phyloP scores from a whole-genome alignment of 2,329 filamentous ascomycete species.

The Metarhizium robertsii region DNA sequence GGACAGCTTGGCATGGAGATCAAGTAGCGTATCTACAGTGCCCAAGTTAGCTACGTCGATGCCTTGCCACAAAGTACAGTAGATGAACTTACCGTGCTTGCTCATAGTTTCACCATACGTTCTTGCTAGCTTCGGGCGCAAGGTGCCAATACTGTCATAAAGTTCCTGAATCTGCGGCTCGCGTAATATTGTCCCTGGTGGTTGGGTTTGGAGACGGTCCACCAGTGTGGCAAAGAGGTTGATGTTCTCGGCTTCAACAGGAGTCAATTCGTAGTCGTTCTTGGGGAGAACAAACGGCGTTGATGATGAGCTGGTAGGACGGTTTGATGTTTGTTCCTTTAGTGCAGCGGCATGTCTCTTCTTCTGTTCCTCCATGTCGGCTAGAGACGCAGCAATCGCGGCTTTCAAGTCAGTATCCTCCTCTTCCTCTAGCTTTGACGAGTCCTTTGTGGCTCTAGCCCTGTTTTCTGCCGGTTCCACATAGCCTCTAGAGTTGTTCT shows the following conservation, averaged over 20 bases:
- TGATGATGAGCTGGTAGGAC: conserved; percentile 24
- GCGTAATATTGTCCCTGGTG: conserved; percentile 88
- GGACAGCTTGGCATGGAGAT: conserved; percentile 88
- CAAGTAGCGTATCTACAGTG: conserved; percentile 70
- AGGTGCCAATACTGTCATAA: conserved; percentile 90
- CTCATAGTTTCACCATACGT: conserved; percentile 99
- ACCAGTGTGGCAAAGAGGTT: conserved; percentile 92
- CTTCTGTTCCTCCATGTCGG: conserved; percentile 98
- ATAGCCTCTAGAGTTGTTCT: conserved; percentile 65
- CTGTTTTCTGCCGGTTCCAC: conserved; percentile 44
- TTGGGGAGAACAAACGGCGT: conserved; percentile 56
- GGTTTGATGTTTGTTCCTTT: conserved; percentile 62
- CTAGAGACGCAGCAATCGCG: conserved; percentile 87
- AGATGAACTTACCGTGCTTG: conserved; percentile 68
- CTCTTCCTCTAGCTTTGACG: conserved; percentile 54
- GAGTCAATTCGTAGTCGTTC: conserved; percentile 89
- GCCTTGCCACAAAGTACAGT: background rate
- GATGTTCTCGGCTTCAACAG: conserved; percentile 94
- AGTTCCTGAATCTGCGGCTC: conserved; percentile 97
- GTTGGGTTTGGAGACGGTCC: conserved; percentile 88
- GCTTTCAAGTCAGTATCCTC: conserved; percentile 91
- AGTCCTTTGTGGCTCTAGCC: conserved; percentile 16
- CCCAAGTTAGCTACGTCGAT: background rate
- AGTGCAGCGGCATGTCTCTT: conserved; percentile 76
- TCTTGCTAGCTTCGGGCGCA: conserved; percentile 85